Evolutionary conservation across 768 basidiomycete species (phyloP), one percentile per base, ranked within the genome.

Genomic region (Polyporus arcularius): DNA sequence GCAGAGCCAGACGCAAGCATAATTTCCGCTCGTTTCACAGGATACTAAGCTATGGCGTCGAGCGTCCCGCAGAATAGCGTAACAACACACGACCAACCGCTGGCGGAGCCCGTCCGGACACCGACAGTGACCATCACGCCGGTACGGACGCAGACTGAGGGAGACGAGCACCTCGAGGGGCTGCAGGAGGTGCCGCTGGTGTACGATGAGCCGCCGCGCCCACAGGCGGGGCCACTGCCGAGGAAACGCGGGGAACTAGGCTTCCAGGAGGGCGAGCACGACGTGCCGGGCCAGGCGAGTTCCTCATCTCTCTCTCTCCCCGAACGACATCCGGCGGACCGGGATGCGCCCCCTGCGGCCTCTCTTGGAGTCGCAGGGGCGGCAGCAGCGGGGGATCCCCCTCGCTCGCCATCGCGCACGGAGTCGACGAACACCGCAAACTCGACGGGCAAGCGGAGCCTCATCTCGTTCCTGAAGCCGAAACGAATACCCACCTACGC

Each of bases 171-270:
- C 5, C 16, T 15, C 30, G 41, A 43, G 30, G 50, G 15, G 30
- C 31, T 16, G 12, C n/a, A 16, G 32, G n/a, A 35, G 30, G 30
- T 18, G 38, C 38, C 50, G 15, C 31, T 18, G 50, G 41, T 11
- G 9, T 15, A 38, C 26, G 49, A 54, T 12, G 57, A 54, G 38
- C 39, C 52, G 30, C 55, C 53, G 43, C 55, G 62, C 53, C 64
- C 64, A 39, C 66, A 88, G 77, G 85, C 86, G 67, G 85, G 77
- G 45, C 86, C 87, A 56, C 73, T 88, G 68, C 88, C 87, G 54
- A 70, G 68, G 46, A 89, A 88, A 71, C 78, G 80, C 18, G 88
- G 87, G 30, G 87, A 89, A 68, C 84, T 90, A 53, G 87, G 87
- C 21, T 90, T 76, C 67, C 61, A 75, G 31, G 85, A 85, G 55